Evolutionary conservation across 2,329 filamentous ascomycete genomes (phyloP), one percentile per base, ranked within the genome.

Genomic region (Neofusicoccum kwambonambiense): DNA sequence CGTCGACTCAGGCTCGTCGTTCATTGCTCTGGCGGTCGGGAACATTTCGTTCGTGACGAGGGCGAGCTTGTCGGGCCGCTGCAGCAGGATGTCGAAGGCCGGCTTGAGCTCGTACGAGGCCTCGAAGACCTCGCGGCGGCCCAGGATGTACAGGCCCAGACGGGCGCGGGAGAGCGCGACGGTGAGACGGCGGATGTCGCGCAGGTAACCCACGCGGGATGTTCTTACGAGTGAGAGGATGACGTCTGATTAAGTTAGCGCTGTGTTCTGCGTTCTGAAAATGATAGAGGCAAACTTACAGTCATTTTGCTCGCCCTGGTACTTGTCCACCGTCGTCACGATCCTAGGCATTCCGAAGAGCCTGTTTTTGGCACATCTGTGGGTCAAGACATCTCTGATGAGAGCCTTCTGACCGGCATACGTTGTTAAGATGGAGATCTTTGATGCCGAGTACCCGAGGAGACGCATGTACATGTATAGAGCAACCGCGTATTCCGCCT

Each of bases 281-380:
- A 42, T 35, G 44, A 4, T 34, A 27, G 19, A 51, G 3, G 22
- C 22, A n/a, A 64, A 87, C 90, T 84, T 84, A 95, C 92, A 98
- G 74, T 99, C 95, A 78, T 99, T 99, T 79, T 99, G 95, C 82
- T 99, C 95, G 76, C 95, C 96, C 81, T 99, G 95, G 74, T 98
- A 99, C 77, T 97, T 97, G 81, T 99, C 95, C 68, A 99, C 94
- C 4, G 96, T 99, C 3, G 92, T 93, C 34, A 99, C 92, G 62
- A 90, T 89, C 77, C 89, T 90, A 17, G 95, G 95, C 77, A 97
- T 81, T 8, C 94, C 93, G 78, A 99, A 99, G 19, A 98, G 81
- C 2, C 88, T 81, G 71, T 93, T 96, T 71, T 87, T 90, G 42
- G 88, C 89, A 77, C 95, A 99, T 65, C 95, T 86, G 74, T 96